These are phyloP conservation scores for Magnolia officinalis DNA, from an alignment of 164 flowering plant genomes.

Conservation along the genomic window DNA sequence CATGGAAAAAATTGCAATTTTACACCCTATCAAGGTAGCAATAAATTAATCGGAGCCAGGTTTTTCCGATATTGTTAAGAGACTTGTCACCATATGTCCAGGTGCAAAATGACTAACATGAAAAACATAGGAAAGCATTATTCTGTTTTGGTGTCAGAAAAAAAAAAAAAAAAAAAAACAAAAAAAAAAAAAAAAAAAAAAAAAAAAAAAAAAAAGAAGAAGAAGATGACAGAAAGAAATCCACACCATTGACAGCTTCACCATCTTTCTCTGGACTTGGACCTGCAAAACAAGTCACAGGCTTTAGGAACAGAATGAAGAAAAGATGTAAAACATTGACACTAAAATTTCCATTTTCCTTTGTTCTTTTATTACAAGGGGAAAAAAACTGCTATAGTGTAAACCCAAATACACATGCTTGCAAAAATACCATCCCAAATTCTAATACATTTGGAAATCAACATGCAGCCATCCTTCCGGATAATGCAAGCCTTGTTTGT, in stretches of 20 bases:
- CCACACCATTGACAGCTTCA: constrained; percentile 23
- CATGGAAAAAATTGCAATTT: constrained; percentile 24
- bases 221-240: constrained; percentile 10
- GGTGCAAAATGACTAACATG: not conserved
- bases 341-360: not conserved
- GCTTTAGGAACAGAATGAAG: not conserved
- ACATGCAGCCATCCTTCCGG: not conserved
- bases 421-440: not conserved
- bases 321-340: not conserved
- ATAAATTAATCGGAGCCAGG: constrained; percentile 15
- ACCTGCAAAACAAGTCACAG: constrained; percentile 31
- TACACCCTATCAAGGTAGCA: constrained; percentile 35
- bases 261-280: constrained; percentile 67
- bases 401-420: not conserved
- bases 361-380: not conserved
- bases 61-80: constrained; percentile 10
- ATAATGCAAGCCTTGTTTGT: not conserved
- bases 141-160: constrained; percentile 7
- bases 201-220: constrained; percentile 11
- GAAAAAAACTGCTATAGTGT: not conserved
- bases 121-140: constrained; percentile 1
- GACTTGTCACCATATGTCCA: constrained; percentile 17
- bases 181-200: constrained; percentile 4
- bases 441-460: not conserved
- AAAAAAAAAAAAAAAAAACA: not conserved